Conservation (phyloP, 2,329 filamentous ascomycete species). For the Curvularia eragrostidis region DNA sequence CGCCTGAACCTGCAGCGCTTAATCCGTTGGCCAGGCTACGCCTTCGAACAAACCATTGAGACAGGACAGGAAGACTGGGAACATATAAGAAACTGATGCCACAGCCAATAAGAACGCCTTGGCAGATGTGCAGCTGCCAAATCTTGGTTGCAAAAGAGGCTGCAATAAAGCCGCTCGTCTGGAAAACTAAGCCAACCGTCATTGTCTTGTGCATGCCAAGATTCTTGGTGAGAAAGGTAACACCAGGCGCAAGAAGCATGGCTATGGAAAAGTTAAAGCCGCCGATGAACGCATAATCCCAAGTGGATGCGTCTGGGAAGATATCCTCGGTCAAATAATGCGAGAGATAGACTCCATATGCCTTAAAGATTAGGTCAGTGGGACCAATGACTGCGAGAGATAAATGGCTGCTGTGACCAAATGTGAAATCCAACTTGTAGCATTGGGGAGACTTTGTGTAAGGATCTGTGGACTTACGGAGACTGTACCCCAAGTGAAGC, state of each 20-base stretch:
- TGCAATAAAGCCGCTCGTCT: conserved; percentile 45
- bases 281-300: conserved; percentile 53
- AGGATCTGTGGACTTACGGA: conserved; percentile 10
- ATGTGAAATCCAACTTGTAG: background rate
- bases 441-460: background rate
- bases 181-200: conserved; percentile 43
- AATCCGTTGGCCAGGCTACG: conserved; percentile 54
- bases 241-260: conserved; percentile 46
- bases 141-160: conserved; percentile 49
- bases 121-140: conserved; percentile 53
- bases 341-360: conserved; percentile 54
- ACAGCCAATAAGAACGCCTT: conserved; percentile 51
- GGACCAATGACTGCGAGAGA: background rate
- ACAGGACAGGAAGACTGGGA: conserved; percentile 47
- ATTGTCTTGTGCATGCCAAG: conserved; percentile 41
- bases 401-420: too few species aligned
- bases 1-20: conserved; percentile 49
- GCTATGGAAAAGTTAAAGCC: conserved; percentile 48
- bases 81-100: conserved; percentile 54
- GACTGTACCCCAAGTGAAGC: conserved; percentile 28
- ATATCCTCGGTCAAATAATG: conserved; percentile 49
- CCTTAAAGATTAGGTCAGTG: conserved; percentile 2
- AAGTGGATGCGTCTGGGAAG: conserved; percentile 44
- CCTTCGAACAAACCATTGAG: conserved; percentile 53
- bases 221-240: conserved; percentile 37